A percentile compares a stretch with the other conserved stretches of the same genome.
Evolutionary conservation across 441 rosid species (phyloP).

Genomic region (Hura crepitans): DNA sequence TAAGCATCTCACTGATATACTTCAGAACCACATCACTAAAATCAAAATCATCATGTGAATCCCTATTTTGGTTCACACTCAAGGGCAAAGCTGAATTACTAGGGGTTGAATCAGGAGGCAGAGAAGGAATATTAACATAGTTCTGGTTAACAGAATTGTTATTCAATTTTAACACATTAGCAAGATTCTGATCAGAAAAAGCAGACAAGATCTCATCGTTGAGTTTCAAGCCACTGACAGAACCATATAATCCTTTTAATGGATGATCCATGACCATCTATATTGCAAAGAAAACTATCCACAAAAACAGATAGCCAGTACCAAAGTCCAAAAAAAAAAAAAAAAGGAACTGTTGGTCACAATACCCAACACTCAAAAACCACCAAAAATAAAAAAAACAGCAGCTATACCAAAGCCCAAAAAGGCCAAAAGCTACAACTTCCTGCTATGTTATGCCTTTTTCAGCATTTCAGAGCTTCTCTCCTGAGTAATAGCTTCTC

Average conservation of each 20-base stretch:
- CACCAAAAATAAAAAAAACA: neutral
- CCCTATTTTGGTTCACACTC: constrained; percentile 29
- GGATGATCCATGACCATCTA: constrained; percentile 40
- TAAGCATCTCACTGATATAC: constrained; percentile 66
- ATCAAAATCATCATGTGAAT: constrained; percentile 42
- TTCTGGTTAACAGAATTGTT: constrained; percentile 15
- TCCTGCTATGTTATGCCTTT: neutral
- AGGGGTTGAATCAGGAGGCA: constrained; percentile 23
- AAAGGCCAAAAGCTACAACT: neutral
- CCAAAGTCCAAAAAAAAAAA: neutral
- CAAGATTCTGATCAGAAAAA: constrained; percentile 25
- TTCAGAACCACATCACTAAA: constrained; percentile 46
- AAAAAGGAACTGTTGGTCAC: neutral
- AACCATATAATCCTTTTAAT: constrained; percentile 27
- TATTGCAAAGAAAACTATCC: neutral
- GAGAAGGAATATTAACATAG: constrained; percentile 18
- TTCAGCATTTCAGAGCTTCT: constrained; percentile 3
- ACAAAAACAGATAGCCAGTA: constrained; percentile 7
- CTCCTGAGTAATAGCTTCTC: neutral
- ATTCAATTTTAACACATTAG: constrained; percentile 23
- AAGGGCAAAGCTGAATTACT: constrained; percentile 18
- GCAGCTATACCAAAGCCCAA: neutral
- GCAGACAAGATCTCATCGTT: constrained; percentile 19
- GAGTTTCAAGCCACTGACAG: constrained; percentile 26
- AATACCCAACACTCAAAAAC: neutral